Percentiles rank a stretch among this genome's conserved stretches.
Conservation (phyloP, 768 basidiomycete species). For the Pholiota conissans region DNA sequence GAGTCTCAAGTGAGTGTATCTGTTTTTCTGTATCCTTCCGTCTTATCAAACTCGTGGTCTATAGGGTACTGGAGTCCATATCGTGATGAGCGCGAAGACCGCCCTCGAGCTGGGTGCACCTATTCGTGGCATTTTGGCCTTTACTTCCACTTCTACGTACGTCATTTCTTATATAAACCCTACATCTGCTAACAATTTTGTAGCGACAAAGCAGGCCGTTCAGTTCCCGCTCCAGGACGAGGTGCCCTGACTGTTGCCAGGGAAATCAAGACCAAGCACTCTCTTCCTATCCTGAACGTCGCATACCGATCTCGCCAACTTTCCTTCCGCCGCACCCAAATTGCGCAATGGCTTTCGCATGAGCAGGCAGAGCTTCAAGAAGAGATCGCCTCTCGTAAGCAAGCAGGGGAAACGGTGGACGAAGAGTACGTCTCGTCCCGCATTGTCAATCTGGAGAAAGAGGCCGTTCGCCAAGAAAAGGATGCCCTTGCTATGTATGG, state of each 20-base stretch:
- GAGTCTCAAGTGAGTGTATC: conserved; percentile 56
- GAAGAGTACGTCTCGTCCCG: conserved; percentile 75
- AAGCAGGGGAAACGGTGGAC: conserved; percentile 49
- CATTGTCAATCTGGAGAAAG: conserved; percentile 83
- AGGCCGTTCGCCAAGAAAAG: conserved; percentile 89
- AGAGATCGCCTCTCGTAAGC: conserved; percentile 67
- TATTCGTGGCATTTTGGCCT: conserved; percentile 91
- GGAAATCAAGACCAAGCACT: conserved; percentile 76
- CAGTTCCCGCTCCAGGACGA: conserved; percentile 94
- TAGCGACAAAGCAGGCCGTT: conserved; percentile 98
- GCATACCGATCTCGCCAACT: conserved; percentile 93
- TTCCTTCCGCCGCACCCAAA: conserved; percentile 91
- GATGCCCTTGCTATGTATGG: conserved; percentile 93
- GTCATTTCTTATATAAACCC: conserved; percentile 25
- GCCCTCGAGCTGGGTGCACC: conserved; percentile 93
- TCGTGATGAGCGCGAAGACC: conserved; percentile 96
- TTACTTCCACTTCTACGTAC: conserved; percentile 94
- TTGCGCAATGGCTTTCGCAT: conserved; percentile 90
- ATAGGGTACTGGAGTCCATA: conserved; percentile 91
- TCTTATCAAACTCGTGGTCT: too few relatives aligned
- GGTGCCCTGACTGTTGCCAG: conserved; percentile 90
- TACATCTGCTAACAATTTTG: conserved; percentile 3
- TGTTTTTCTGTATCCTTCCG: neutral
- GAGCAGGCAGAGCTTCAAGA: conserved; percentile 84
- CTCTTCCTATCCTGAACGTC: conserved; percentile 79